Base-by-base conservation (phyloP, 805 yeast genomes). In the Candida maris region DNA sequence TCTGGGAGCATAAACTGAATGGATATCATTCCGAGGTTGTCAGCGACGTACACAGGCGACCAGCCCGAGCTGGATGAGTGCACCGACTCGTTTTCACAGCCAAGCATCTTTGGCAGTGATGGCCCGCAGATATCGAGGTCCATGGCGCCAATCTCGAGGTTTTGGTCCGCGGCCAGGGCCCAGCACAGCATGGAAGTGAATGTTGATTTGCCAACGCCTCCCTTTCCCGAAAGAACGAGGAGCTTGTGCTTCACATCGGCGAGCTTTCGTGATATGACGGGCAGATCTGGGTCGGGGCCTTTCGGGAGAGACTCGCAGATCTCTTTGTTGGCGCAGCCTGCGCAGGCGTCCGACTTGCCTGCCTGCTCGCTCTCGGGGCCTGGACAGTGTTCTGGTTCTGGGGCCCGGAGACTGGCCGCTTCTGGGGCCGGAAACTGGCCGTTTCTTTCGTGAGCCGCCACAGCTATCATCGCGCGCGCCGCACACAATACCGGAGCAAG, bases 61-160 rank as follows among this genome's bases (percentile, higher is more conserved):
- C 96, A 88, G 0, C 98, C 98, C 0, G 87, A 73, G 50, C 81
- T 86, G 0, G 97, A 86, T 41, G 86, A 80, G 61, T 93, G 97
- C 2, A 93, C 73, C 19, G 79, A 71, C 54, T 89, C 97, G 16
- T 85, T 84, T 43, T 77, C 81, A 5, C 94, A 89, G 2, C 98
- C 97, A 42, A 93, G 68, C 95, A 93, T 93, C 40, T 82, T 73
- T 0, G 98, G 97, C 48, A 93, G 68, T 2, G 97, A 88, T 0
- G 99, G 99, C 0, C 99, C 99, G 63, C 98, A 93, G 24, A 93
- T 87, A 65, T 93, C 99, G 38, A 93, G 65, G 61, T 93, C 99
- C 93, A 93, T 85, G 24, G 95, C 91, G 3, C 97, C 99, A 8
- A 93, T 81, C 57, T 93, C 97, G 19, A 82, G 55, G 25, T 77